A percentile compares a stretch with the other conserved stretches of the same genome.
Evolutionary conservation across 2,329 filamentous ascomycete species (phyloP).

Genomic region (Rhynchosporium graminicola): DNA sequence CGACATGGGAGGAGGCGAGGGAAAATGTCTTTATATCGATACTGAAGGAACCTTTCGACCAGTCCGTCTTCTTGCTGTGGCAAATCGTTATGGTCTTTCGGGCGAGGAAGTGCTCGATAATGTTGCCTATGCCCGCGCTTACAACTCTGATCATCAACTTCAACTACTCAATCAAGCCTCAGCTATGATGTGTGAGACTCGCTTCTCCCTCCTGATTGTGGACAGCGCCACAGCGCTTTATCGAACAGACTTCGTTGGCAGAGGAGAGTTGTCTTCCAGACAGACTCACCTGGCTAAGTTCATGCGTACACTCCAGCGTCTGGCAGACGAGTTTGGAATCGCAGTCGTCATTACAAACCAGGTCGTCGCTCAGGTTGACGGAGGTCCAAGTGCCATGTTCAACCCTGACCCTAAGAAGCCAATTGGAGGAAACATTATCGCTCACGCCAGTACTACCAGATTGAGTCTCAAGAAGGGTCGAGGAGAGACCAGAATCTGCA

Average conservation of each 20-base stretch:
- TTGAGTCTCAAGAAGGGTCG: slow-evolving; percentile 94
- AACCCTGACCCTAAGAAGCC: slow-evolving; percentile 99
- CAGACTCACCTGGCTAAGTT: slow-evolving; percentile 90
- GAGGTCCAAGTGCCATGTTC: slow-evolving; percentile 95
- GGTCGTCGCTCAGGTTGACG: slow-evolving; percentile 96
- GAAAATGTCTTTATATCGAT: slow-evolving; percentile 97
- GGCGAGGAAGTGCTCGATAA: slow-evolving; percentile 98
- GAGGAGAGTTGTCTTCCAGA: slow-evolving; percentile 91
- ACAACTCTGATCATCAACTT: slow-evolving; percentile 97
- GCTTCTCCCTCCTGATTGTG: slow-evolving; percentile 93
- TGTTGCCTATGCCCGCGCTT: slow-evolving; percentile 94
- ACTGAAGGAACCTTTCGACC: slow-evolving; percentile 97
- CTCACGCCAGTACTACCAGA: slow-evolving; percentile 92
- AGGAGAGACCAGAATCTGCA: slow-evolving; percentile 93
- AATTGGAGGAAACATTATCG: slow-evolving; percentile 98
- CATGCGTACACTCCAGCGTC: slow-evolving; percentile 78
- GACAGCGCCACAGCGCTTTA: slow-evolving; percentile 96
- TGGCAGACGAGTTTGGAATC: slow-evolving; percentile 86
- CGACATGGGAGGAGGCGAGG: slow-evolving; percentile 98
- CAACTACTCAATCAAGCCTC: slow-evolving; percentile 93
- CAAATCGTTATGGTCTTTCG: slow-evolving; percentile 89
- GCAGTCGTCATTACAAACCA: slow-evolving; percentile 99
- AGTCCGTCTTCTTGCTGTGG: slow-evolving; percentile 85
- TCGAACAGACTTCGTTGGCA: slow-evolving; percentile 93
- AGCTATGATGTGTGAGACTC: slow-evolving; percentile 99